Evolutionary conservation across 768 basidiomycete species (phyloP).

Genomic region (Crepidotus variabilis): DNA sequence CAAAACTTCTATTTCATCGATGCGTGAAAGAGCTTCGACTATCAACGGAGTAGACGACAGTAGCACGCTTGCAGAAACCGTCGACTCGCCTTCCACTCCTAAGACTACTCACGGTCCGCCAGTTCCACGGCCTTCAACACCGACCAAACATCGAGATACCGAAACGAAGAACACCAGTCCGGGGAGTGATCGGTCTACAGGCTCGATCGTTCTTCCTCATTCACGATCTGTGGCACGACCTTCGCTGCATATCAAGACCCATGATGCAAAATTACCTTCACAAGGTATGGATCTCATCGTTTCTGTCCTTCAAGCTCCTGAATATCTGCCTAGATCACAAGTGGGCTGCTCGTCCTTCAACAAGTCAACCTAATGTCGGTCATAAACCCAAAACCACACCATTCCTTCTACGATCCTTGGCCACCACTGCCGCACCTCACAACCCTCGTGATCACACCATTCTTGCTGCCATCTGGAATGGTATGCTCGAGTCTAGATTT

Average conservation of each 20-base stretch:
- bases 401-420: constrained; percentile 31
- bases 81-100: background rate
- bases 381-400: constrained; percentile 18
- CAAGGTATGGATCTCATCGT: background rate
- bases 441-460: constrained; percentile 69
- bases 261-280: background rate
- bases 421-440: constrained; percentile 29
- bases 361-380: background rate
- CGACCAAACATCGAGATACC: background rate
- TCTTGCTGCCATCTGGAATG: constrained; percentile 60
- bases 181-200: background rate
- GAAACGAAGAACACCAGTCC: background rate
- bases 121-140: background rate
- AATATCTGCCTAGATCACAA: background rate
- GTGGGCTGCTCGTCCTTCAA: constrained; percentile 2
- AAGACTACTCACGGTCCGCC: background rate
- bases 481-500: constrained; percentile 65
- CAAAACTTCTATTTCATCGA: background rate
- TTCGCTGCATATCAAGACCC: constrained; percentile 15
- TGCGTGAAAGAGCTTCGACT: background rate
- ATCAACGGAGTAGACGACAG: background rate
- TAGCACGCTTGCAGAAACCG: background rate
- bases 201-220: constrained; percentile 13
- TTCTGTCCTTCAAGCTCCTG: background rate
- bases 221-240: constrained; percentile 17